Evolutionary conservation across 1,284 basidiomycete genomes (phyloP).

Genomic region (Malassezia slooffiae): DNA sequence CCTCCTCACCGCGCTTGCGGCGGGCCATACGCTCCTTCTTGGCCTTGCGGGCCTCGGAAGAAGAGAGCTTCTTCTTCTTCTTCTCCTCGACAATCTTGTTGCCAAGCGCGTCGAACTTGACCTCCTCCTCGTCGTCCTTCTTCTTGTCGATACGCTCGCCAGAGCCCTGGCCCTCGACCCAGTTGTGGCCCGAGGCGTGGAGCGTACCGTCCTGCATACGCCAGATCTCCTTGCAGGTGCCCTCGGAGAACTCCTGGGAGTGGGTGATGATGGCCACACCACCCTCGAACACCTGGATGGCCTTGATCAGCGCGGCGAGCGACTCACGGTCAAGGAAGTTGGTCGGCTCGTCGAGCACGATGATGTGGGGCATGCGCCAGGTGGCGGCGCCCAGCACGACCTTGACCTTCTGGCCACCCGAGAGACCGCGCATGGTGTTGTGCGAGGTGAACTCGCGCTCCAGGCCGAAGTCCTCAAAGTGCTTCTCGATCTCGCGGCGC

Average conservation of each 20-base stretch:
- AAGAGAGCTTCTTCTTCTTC: conserved; percentile 32
- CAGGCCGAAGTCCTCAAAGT: conserved; percentile 46
- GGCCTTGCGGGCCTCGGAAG: conserved; percentile 25
- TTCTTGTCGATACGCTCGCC: conserved; percentile 39
- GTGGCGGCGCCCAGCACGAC: conserved; percentile 45
- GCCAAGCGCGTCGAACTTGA: conserved; percentile 35
- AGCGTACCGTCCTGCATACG: conserved; percentile 38
- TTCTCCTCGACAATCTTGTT: conserved; percentile 30
- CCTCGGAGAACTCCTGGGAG: conserved; percentile 43
- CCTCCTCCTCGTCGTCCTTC: conserved; percentile 37
- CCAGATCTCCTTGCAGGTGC: conserved; percentile 45
- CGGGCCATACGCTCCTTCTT: conserved; percentile 29
- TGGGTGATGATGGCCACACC: conserved; percentile 46
- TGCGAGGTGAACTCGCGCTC: conserved; percentile 47
- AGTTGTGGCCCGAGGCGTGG: conserved; percentile 56
- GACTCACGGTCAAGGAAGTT: conserved; percentile 48
- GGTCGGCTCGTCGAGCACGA: conserved; percentile 45
- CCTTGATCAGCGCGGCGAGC: conserved; percentile 44
- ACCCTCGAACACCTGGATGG: conserved; percentile 44
- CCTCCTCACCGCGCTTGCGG: conserved; percentile 32
- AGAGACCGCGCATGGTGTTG: conserved; percentile 47
- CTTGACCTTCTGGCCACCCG: conserved; percentile 48
- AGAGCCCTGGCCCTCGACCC: conserved; percentile 70
- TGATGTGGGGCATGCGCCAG: conserved; percentile 45
- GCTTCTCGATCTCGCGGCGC: conserved; percentile 46